Percentiles rank a stretch among this genome's conserved stretches.
phyloP scores from a whole-genome alignment of 73 alveolate species.

The Uronychia binucleata region DNA sequence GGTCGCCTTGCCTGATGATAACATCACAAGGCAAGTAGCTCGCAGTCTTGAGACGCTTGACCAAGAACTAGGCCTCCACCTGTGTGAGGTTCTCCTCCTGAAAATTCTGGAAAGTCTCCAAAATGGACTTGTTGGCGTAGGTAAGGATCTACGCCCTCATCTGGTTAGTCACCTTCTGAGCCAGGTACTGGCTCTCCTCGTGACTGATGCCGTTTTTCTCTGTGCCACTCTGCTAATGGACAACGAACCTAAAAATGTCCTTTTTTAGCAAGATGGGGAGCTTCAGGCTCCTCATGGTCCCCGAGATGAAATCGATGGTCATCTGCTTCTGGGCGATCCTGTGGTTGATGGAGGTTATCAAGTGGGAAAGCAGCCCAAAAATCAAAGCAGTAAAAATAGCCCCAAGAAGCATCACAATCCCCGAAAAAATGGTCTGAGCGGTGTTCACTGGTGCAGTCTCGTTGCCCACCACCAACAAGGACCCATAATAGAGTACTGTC shows the following conservation, averaged over 20 bases:
- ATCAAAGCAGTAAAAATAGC: conserved; percentile 52
- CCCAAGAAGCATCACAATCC: conserved; percentile 47
- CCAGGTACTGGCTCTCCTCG: neutral
- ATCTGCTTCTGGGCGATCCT: conserved; percentile 41
- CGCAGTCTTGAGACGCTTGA: conserved; percentile 36
- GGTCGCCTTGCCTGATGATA: conserved; percentile 48
- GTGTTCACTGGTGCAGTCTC: conserved; percentile 44
- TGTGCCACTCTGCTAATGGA: neutral
- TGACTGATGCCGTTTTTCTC: neutral
- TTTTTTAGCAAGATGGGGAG: conserved; percentile 30
- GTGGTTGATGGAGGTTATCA: conserved; percentile 46
- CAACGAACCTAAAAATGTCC: conserved; percentile 11
- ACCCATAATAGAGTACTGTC: conserved; percentile 49
- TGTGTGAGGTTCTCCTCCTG: neutral
- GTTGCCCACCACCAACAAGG: conserved; percentile 46
- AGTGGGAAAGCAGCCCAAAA: conserved; percentile 64
- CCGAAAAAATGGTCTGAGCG: conserved; percentile 38
- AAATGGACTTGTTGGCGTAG: neutral
- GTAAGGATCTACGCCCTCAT: neutral
- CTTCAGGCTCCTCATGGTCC: conserved; percentile 53
- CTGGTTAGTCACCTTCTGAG: neutral
- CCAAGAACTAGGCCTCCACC: conserved; percentile 28
- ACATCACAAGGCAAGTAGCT: conserved; percentile 42
- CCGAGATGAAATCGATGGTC: conserved; percentile 37
- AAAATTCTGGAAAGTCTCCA: conserved; percentile 6